A percentile compares a stretch with the other conserved stretches of the same genome.
Evolutionary conservation across 257 asterid species (phyloP).

Genomic region (Solanum sitiens): DNA sequence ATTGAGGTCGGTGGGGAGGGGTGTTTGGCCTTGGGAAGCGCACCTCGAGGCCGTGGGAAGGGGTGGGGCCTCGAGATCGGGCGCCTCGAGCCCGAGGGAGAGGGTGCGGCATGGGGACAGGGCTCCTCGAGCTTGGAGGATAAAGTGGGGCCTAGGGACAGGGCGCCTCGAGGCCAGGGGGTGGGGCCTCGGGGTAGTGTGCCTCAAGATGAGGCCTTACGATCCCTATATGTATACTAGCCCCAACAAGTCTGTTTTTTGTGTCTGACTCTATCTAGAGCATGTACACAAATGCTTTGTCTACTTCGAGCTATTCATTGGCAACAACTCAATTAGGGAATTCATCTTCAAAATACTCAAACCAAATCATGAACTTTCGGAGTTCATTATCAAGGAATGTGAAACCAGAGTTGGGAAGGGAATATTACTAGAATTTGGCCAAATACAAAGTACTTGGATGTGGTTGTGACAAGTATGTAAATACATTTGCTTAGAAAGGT

Average conservation of each 20-base stretch:
- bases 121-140: too few relatives aligned
- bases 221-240: constrained; percentile 62
- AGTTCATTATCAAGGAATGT: constrained; percentile 32
- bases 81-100: too few relatives aligned
- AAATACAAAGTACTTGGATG: constrained; percentile 47
- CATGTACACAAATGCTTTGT: constrained; percentile 75
- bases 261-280: constrained; percentile 58
- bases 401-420: constrained; percentile 53
- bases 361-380: constrained; percentile 36
- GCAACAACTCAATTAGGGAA: constrained; percentile 29
- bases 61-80: too few relatives aligned
- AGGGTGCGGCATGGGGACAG: too few relatives aligned
- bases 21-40: too few relatives aligned
- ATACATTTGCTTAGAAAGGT: background rate
- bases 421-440: constrained; percentile 81
- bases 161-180: rapidly evolving
- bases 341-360: constrained; percentile 23
- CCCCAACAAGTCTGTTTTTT: constrained; percentile 66
- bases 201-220: constrained; percentile 52
- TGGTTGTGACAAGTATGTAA: background rate
- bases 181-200: too few relatives aligned
- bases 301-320: constrained; percentile 64
- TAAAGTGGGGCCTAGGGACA: rapidly evolving
- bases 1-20: too few relatives aligned
- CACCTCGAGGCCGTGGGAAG: too few relatives aligned